Percentiles rank a stretch among this genome's conserved stretches.
These are phyloP conservation scores for Fusarium vanettenii DNA, from an alignment of 2,329 filamentous ascomycete species.

Conservation along the genomic window DNA sequence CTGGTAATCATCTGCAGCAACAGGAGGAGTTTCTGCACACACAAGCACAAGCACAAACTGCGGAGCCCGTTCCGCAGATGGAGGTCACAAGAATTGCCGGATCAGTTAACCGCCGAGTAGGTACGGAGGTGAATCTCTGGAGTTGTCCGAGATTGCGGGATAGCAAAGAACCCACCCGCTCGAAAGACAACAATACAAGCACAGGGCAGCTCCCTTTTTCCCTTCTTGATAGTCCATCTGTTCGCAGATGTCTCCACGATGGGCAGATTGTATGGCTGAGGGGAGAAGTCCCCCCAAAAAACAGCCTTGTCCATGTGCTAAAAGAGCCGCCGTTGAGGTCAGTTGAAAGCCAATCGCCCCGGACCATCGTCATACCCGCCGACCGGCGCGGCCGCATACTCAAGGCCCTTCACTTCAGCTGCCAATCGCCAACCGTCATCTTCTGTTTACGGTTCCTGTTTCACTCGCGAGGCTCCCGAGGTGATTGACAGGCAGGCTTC, in stretches of 20 bases:
- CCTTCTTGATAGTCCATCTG: background rate
- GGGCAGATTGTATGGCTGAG: background rate
- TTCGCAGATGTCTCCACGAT: background rate
- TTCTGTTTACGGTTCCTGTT: constrained; percentile 2
- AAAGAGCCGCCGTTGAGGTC: constrained; percentile 25
- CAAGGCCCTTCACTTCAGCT: background rate
- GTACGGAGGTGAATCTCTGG: constrained; percentile 14
- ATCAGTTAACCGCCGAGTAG: constrained; percentile 6
- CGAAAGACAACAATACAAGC: constrained; percentile 4
- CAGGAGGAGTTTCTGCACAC: background rate
- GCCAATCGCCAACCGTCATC: constrained; percentile 1
- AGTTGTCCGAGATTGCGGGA: constrained; percentile 33
- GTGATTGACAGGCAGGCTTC: background rate
- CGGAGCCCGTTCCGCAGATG: background rate
- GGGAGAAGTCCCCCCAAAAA: background rate
- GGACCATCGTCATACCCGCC: constrained; percentile 21
- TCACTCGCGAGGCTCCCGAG: background rate
- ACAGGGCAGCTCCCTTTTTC: constrained; percentile 9
- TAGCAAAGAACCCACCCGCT: constrained; percentile 9
- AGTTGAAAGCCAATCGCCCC: constrained; percentile 29
- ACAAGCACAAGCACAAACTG: background rate
- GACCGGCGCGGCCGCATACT: constrained; percentile 15
- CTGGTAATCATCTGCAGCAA: background rate
- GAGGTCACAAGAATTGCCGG: background rate
- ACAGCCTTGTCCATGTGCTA: background rate